A percentile compares a stretch with the other conserved stretches of the same genome.
Evolutionary conservation across 1,139 yeast species (phyloP).

Genomic region (Yamadazyma oceani): DNA sequence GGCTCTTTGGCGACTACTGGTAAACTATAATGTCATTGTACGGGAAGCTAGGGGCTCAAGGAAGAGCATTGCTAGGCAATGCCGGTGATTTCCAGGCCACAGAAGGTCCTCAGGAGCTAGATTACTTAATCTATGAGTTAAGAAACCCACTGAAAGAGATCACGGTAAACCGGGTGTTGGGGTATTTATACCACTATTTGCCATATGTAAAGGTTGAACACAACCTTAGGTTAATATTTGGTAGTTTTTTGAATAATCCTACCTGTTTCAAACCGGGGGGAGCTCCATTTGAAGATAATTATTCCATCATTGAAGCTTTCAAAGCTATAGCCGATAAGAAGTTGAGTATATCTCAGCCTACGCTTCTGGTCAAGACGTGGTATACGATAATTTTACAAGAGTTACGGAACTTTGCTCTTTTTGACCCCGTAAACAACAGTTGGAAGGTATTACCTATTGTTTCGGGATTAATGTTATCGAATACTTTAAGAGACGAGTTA

Average conservation of each 20-base stretch:
- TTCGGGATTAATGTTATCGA: conserved; percentile 52
- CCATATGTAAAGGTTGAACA: conserved; percentile 61
- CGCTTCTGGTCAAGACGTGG: conserved; percentile 54
- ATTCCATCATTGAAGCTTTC: conserved; percentile 49
- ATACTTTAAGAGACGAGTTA: conserved; percentile 35
- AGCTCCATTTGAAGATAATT: conserved; percentile 36
- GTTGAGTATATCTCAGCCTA: conserved; percentile 59
- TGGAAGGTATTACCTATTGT: conserved; percentile 63
- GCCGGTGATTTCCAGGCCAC: conserved; percentile 4
- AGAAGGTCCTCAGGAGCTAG: conserved; percentile 45
- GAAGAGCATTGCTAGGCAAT: conserved; percentile 13
- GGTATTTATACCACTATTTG: conserved; percentile 57
- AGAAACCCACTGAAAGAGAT: conserved; percentile 36
- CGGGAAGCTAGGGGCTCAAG: conserved; percentile 25
- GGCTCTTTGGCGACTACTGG: too few relatives aligned
- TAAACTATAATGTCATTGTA: conserved; percentile 23
- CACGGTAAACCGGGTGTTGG: conserved; percentile 40
- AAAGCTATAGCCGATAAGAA: conserved; percentile 52
- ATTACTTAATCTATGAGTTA: conserved; percentile 46
- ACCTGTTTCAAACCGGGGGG: conserved; percentile 42
- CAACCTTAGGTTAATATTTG: conserved; percentile 53
- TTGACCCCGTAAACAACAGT: conserved; percentile 30
- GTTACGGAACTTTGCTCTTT: conserved; percentile 31
- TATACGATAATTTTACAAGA: conserved; percentile 44
- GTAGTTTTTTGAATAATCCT: conserved; percentile 50